Evolutionary conservation across 371 early-diverging fungal genomes (phyloP), one percentile per base, ranked within the genome.

Genomic region (Apophysomyces elegans): DNA sequence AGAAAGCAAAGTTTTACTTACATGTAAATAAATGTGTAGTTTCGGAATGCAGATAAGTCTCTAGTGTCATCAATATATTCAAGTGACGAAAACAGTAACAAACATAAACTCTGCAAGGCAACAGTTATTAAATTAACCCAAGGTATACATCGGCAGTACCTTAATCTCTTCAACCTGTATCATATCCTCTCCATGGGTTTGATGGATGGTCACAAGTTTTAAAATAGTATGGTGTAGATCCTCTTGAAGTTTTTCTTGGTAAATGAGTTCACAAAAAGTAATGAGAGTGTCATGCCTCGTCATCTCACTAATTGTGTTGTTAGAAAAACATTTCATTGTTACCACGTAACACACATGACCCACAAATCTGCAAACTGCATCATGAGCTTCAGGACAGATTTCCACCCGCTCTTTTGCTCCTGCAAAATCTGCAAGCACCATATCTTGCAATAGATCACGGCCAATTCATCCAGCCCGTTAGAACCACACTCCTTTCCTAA

Each of bases 301-400:
- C 32, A 75, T 62, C 26, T 69, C 67, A 13, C 77, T 76, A 54
- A 39, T 13, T 13, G 9, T 61, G 14, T 11, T 14, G 18, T 18
- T 47, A 35, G 7, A 8, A 45, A 64, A 12, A 37, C 13, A 16
- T n/a, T 9, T 18, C 39, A 56, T 61, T 54, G 2, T 61, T 35
- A 18, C 18, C 14, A 26, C 32, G 16, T 35, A 14, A 58, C 62
- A 58, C 67, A 77, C 77, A 58, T 59, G n/a, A 70, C 64, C 77
- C 77, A 77, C 5, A 77, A 41, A 69, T 77, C 77, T 9, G 68
- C 38, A 64, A 72, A 77, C 43, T 77, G 77, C 26, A 69, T 44
- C 58, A 77, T 67, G 7, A 64, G 43, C 45, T 64, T 72, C 1
- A 77, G 35, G 0, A 74, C 54, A 16, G 77, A 77, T 61, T 64